A percentile compares a stretch with the other conserved stretches of the same genome.
phyloP scores from a whole-genome alignment of 495 filamentous ascomycete genomes.

The Tetracladium setigerum region DNA sequence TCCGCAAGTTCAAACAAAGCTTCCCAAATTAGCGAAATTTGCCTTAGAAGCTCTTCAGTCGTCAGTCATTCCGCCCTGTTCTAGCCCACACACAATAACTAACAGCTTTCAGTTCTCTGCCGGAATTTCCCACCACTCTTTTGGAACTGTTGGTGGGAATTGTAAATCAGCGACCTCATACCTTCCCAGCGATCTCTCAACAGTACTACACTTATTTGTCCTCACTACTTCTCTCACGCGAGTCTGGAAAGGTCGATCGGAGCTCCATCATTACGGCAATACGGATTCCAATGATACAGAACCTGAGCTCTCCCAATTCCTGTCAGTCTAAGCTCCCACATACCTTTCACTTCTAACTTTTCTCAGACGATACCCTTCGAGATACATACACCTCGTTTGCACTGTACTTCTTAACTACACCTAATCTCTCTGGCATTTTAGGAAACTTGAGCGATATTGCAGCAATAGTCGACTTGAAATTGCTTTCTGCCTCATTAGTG shows the following conservation, averaged over 20 bases:
- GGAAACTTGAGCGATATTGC: constrained; percentile 12
- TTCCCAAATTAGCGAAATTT: constrained; percentile 38
- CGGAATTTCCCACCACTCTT: constrained; percentile 5
- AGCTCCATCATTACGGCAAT: constrained; percentile 13
- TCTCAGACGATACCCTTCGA: constrained; percentile 3
- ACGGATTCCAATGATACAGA: constrained; percentile 3
- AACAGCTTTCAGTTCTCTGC: constrained; percentile 12
- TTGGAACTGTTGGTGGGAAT: constrained; percentile 15
- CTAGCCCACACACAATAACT: constrained; percentile 2
- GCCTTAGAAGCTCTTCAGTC: constrained; percentile 34
- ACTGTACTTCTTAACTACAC: constrained; percentile 19
- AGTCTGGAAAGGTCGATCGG: constrained; percentile 5
- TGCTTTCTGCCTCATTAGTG: constrained; percentile 17
- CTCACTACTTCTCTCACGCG: not conserved
- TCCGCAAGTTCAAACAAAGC: constrained; percentile 12
- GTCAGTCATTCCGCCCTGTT: constrained; percentile 22
- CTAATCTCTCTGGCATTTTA: constrained; percentile 9
- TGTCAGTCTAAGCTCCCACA: constrained; percentile 9
- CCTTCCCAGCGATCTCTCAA: constrained; percentile 7
- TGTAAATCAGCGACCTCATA: constrained; percentile 4
- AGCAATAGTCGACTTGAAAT: constrained; percentile 9
- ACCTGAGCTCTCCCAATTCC: constrained; percentile 6
- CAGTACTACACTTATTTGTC: constrained; percentile 20
- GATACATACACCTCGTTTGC: constrained; percentile 17
- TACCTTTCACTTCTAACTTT: constrained; percentile 11